These are phyloP conservation scores for Cenchrus fungigraminus DNA, from an alignment of 176 grass and related monocot genomes.

Conservation along the genomic window DNA sequence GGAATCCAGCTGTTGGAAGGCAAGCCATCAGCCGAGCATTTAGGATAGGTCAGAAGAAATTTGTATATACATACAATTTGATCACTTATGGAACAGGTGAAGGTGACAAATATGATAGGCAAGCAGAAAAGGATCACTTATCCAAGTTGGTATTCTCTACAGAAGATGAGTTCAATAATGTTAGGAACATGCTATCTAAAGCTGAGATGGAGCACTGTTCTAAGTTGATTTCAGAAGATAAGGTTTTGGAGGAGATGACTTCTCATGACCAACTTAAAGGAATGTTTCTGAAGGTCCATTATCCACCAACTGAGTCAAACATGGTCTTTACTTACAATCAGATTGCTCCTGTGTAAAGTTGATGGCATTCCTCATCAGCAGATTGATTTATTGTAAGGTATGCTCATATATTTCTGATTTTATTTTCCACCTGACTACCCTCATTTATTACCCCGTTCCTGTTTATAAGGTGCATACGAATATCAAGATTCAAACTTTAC, in stretches of 20 bases:
- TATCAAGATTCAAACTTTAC: too few relatives aligned
- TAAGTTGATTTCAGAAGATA: slow-evolving; percentile 76
- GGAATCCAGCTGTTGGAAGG: slow-evolving; percentile 85
- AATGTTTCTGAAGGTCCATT: slow-evolving; percentile 88
- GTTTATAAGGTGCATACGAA: too few relatives aligned
- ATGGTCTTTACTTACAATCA: slow-evolving; percentile 79
- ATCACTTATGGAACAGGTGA: slow-evolving; percentile 89
- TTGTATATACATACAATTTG: slow-evolving; percentile 92
- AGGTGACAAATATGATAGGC: slow-evolving; percentile 90
- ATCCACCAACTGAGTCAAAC: slow-evolving; percentile 82
- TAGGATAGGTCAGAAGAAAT: slow-evolving; percentile 85
- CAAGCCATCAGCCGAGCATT: slow-evolving; percentile 92
- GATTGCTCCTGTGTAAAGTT: slow-evolving; percentile 46
- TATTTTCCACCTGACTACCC: background rate
- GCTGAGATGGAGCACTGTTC: slow-evolving; percentile 68
- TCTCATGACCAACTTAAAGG: slow-evolving; percentile 64
- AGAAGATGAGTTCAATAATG: slow-evolving; percentile 82
- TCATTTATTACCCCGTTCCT: background rate
- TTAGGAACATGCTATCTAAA: slow-evolving; percentile 72
- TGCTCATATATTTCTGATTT: slow-evolving; percentile 32
- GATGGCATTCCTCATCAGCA: slow-evolving; percentile 16
- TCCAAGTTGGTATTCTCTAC: slow-evolving; percentile 87
- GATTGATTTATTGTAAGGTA: slow-evolving; percentile 47
- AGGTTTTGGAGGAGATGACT: slow-evolving; percentile 80
- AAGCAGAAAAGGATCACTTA: slow-evolving; percentile 84